These are phyloP conservation scores for Trichaptum fuscoviolaceum DNA, from an alignment of 768 basidiomycete species.

Conservation along the genomic window DNA sequence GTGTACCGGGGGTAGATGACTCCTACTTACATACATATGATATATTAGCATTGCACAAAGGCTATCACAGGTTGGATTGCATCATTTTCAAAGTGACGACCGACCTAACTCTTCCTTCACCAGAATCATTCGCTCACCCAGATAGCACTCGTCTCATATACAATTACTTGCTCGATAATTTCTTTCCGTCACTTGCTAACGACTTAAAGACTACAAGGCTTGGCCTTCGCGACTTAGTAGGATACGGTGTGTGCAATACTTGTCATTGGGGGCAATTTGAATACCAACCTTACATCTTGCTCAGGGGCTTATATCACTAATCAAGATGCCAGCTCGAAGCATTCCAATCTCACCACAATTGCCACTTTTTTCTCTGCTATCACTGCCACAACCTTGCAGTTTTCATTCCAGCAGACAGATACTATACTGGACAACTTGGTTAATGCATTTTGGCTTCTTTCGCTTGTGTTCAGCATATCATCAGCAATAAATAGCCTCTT, in stretches of 20 bases:
- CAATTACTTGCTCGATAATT: not conserved
- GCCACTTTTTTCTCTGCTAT: conserved; percentile 76
- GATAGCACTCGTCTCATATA: too few species aligned
- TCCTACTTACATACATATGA: too few species aligned
- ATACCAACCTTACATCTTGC: too few species aligned
- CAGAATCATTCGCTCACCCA: too few species aligned
- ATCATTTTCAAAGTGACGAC: too few species aligned
- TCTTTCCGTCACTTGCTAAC: not conserved
- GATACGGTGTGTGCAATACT: too few species aligned
- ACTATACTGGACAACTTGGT: conserved; percentile 43
- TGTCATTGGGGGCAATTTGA: too few species aligned
- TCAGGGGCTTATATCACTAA: not conserved
- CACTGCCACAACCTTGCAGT: conserved; percentile 68
- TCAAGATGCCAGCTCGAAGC: not conserved
- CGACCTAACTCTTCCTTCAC: too few species aligned
- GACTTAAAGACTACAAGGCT: too few species aligned
- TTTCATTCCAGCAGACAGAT: conserved; percentile 46
- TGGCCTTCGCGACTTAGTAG: too few species aligned
- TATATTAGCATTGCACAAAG: too few species aligned
- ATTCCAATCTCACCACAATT: conserved; percentile 59
- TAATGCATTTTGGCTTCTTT: conserved; percentile 71
- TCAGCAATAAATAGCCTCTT: conserved; percentile 75
- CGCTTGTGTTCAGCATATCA: conserved; percentile 70
- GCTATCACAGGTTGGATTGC: too few species aligned
- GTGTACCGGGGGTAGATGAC: not conserved